Evolutionary conservation across 805 yeast species (phyloP), one percentile per base, ranked within the genome.

Genomic region (Komagataella phaffii): DNA sequence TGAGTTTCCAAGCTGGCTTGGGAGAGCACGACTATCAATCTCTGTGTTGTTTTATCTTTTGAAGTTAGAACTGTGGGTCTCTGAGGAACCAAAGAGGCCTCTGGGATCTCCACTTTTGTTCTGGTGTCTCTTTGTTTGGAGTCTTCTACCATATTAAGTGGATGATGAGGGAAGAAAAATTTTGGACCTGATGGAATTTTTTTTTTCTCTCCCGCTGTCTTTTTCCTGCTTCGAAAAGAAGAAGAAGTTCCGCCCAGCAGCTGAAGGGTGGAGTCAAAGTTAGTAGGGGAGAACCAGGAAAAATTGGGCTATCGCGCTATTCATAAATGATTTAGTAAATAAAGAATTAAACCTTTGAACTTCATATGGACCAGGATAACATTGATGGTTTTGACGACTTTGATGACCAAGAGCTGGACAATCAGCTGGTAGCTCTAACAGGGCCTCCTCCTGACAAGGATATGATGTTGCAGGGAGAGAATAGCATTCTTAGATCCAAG

Each of bases 1-100:
- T 90, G 95, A 6, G 98, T 90, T 63, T 93, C 99, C 53, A 93
- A 73, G 59, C 97, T 90, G 14, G 99, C 99, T 62, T 89, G 95
- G 14, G 96, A 81, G 47, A 93, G 75, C n/a, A 93, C 99, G 18
- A 93, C 99, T 53, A 93, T 81, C 60, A 93, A 74, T 62, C 99
- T 77, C 66, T 88, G 82, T 8, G 96, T 83, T 54, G 73, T 75
- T 63, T 91, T 91, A 71, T 91, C 98, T 57, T 79, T 85, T 0
- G 97, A 87, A 45, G 79, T 80, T 52, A 90, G 74, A 6, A 88
- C 80, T 23, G 80, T 70, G 43, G 99, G 98, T 55, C 88, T 90
- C 47, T 81, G 81, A 10, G 98, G 98, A 21, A 89, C 90, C 50
- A 89, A 71, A 3, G 89, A 81, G 1, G 95, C 95, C 46, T 62